Evolutionary conservation across 495 filamentous ascomycete genomes (phyloP), one percentile per base, ranked within the genome.

Genomic region (Hyaloscypha bicolor): DNA sequence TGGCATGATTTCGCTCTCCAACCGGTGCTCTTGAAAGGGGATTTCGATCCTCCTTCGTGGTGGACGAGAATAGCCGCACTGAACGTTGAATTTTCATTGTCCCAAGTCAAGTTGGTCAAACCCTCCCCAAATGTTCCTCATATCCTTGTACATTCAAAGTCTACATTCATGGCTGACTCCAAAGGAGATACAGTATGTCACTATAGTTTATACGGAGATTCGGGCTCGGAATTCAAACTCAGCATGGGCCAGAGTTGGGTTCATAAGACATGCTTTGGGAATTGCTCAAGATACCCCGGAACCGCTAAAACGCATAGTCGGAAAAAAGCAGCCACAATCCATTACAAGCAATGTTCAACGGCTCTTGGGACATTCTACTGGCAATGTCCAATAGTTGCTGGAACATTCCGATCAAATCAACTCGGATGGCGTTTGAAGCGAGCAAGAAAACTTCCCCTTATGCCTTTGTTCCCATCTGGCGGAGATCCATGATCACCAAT

Each of bases 351-450:
- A 1, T 25, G 25, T 25, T 25, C 25, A 25, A 25, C 25, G 25
- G 25, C 25, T 25, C 25, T 25, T 25, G 25, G 25, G 25, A 25
- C 25, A 25, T 25, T 25, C 25, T 25, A 25, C 25, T 25, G 25
- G 25, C 25, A 25, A 25, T 2, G 25, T 25, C 25, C 25, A 25
- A 25, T 25, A 25, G 25, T 25, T 25, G 25, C 25, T 25, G 25
- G 25, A 25, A 25, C 25, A 25, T 25, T 25, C 25, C 19, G 51
- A 33, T 48, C 48, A 30, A 9, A 16, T 72, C 62, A 72, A 25
- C 66, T 69, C 11, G 67, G 64, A 61, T 65, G 61, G 12, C 68
- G 56, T 52, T 70, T 73, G 42, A 73, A 70, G 6, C 67, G 48
- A 32, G 68, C 68, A 30, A 70, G 62, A 53, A 68, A 70, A 22